phyloP scores from a whole-genome alignment of 306 rosid species.

The Leucaena leucocephala region DNA sequence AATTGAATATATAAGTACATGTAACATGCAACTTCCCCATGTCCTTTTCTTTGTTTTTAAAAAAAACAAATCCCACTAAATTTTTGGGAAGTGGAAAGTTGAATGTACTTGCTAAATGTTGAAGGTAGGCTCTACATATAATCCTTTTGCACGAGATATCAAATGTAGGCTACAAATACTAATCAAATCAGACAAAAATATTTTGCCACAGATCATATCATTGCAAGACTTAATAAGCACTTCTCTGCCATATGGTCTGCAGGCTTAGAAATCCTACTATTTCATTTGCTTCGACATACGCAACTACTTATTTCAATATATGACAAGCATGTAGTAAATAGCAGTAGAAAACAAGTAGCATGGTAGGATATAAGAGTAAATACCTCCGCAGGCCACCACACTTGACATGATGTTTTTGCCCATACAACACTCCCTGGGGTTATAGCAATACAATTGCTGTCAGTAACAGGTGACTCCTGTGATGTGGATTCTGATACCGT shows the following conservation, averaged over 20 bases:
- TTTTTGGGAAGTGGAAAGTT: background rate
- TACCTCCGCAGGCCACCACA: conserved; percentile 79
- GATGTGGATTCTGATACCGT: conserved; percentile 40
- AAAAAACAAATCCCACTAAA: background rate
- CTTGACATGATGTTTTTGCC: conserved; percentile 49
- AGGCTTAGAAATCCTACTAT: background rate
- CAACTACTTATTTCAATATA: conserved; percentile 9
- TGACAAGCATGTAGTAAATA: conserved; percentile 22
- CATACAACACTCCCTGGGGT: conserved; percentile 60
- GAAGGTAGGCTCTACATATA: background rate
- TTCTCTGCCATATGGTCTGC: background rate
- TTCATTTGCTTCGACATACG: background rate
- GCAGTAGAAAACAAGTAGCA: conserved; percentile 2
- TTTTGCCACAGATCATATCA: conserved; percentile 1
- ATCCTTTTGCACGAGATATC: conserved; percentile 18
- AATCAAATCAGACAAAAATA: background rate
- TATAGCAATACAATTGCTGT: conserved; percentile 42
- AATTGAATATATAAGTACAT: conserved; percentile 17
- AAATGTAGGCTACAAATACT: background rate
- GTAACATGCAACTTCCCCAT: background rate
- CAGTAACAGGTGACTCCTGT: conserved; percentile 46
- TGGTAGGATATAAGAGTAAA: conserved; percentile 11
- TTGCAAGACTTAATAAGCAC: background rate
- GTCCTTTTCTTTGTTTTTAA: background rate
- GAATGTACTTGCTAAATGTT: background rate